Evolutionary conservation across 192 early-diverging fungal genomes (phyloP), one percentile per base, ranked within the genome.

Genomic region (Geranomyces variabilis): DNA sequence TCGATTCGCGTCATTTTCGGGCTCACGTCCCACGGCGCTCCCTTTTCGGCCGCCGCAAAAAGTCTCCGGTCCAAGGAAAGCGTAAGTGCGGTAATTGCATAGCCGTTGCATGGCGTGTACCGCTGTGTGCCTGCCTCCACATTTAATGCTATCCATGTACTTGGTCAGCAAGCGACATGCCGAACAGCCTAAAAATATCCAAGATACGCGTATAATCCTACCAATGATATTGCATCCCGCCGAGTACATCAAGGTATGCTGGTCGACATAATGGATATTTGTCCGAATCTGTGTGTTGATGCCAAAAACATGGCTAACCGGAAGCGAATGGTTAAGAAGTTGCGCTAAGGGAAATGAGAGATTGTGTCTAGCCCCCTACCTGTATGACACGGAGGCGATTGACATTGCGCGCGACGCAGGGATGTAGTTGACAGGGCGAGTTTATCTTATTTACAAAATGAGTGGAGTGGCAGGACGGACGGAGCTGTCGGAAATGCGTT

Each of bases 161-260:
- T 53, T 53, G 15, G 4, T 17, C 3, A 41, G 10, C 3, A 41
- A 41, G 36, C 36, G 36, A n/a, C 4, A 53, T 53, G 24, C 3
- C 51, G 7, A 53, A 4, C 17, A 8, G n/a, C 7, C 17, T 4
- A n/a, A 26, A n/a, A n/a, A n/a, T n/a, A n/a, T n/a, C n/a, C n/a
- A n/a, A n/a, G n/a, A n/a, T n/a, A n/a, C n/a, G 51, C 51, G 17
- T 17, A 28, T 60, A 34, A 33, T 28, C 58, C 14, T 75, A 83
- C 84, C 70, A 28, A 86, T 64, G 34, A 82, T 63, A 61, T 86
- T 86, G 66, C 74, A 70, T 60, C 84, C 84, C 10, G 81, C 81
- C 31, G 81, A 75, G 56, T 77, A 86, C 21, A 83, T n/a, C 19
- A 81, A 57, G 15, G 84, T 86, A 41, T 80, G 80, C 48, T 86